Percentiles rank a stretch among this genome's conserved stretches.
Evolutionary conservation across 805 yeast species (phyloP).

Genomic region (Scheffersomyces lignosus): DNA sequence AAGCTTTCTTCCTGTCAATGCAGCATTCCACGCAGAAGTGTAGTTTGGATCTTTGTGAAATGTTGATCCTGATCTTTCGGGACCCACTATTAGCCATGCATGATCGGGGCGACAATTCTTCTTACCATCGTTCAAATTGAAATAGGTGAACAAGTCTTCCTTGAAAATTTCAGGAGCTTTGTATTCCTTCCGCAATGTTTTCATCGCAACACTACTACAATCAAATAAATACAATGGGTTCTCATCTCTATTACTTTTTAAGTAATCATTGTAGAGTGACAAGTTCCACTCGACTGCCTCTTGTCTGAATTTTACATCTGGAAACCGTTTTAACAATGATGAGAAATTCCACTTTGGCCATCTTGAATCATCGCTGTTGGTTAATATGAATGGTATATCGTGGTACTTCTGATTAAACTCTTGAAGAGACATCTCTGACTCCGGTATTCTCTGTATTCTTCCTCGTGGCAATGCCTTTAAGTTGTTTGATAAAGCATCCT

Average conservation of each 20-base stretch:
- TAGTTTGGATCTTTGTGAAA: constrained; percentile 93
- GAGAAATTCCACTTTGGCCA: constrained; percentile 71
- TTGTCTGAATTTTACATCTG: constrained; percentile 69
- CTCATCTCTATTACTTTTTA: constrained; percentile 67
- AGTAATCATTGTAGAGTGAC: constrained; percentile 58
- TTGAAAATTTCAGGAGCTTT: constrained; percentile 53
- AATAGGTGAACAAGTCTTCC: constrained; percentile 61
- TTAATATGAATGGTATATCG: constrained; percentile 65
- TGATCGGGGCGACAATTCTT: constrained; percentile 75
- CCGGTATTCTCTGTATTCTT: constrained; percentile 54
- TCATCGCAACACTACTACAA: constrained; percentile 71
- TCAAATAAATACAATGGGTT: constrained; percentile 86
- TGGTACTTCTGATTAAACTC: constrained; percentile 48
- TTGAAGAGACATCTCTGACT: constrained; percentile 40
- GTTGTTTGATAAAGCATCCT: constrained; percentile 15
- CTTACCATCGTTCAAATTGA: constrained; percentile 25
- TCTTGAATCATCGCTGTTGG: constrained; percentile 27
- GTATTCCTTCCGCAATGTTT: constrained; percentile 53
- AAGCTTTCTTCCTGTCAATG: constrained; percentile 69
- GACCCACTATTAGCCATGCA: constrained; percentile 90
- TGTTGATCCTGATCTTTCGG: constrained; percentile 78
- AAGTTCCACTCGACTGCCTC: constrained; percentile 85
- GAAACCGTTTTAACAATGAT: constrained; percentile 51
- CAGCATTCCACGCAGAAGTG: constrained; percentile 90
- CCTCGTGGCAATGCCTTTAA: constrained; percentile 30